A percentile compares a stretch with the other conserved stretches of the same genome.
Evolutionary conservation across 2,329 filamentous ascomycete species (phyloP).

Genomic region (Nigrospora sphaerica): DNA sequence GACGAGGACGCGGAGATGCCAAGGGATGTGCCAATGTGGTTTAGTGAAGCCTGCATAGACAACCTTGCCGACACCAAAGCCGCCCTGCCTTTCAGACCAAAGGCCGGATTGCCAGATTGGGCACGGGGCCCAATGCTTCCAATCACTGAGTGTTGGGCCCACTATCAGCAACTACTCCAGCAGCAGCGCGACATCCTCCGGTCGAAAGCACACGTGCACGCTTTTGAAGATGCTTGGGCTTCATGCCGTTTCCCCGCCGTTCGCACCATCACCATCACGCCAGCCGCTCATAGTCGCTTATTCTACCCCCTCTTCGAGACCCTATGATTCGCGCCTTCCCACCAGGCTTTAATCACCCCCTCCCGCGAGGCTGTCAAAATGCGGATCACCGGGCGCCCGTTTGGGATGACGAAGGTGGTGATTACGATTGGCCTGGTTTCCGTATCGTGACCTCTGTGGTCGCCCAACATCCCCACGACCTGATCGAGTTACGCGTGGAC

Average conservation of each 20-base stretch:
- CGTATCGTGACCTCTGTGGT: slow-evolving; percentile 17
- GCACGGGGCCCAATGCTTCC: background rate
- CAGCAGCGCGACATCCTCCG: slow-evolving; percentile 23
- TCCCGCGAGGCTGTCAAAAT: slow-evolving; percentile 20
- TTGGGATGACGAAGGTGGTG: slow-evolving; percentile 8
- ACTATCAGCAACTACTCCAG: slow-evolving; percentile 23
- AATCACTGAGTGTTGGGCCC: slow-evolving; percentile 7
- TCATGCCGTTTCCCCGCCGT: slow-evolving; percentile 26
- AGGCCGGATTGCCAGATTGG: background rate
- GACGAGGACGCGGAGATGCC: background rate
- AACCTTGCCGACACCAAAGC: background rate
- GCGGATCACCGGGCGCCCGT: background rate
- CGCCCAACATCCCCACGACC: slow-evolving; percentile 7
- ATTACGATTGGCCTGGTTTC: slow-evolving; percentile 27
- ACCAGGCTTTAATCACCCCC: slow-evolving; percentile 28
- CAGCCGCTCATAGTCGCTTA: slow-evolving; percentile 27
- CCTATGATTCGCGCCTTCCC: slow-evolving; percentile 34
- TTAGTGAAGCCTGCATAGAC: background rate
- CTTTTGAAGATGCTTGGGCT: slow-evolving; percentile 20
- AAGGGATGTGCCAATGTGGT: background rate
- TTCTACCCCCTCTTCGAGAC: slow-evolving; percentile 31
- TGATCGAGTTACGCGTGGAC: slow-evolving; percentile 29
- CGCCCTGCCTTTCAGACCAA: too few relatives aligned
- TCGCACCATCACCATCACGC: slow-evolving; percentile 28
- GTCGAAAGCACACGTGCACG: slow-evolving; percentile 18